Base-by-base conservation (phyloP, 2,329 filamentous ascomycete species). In the Paecilomyces niveus region DNA sequence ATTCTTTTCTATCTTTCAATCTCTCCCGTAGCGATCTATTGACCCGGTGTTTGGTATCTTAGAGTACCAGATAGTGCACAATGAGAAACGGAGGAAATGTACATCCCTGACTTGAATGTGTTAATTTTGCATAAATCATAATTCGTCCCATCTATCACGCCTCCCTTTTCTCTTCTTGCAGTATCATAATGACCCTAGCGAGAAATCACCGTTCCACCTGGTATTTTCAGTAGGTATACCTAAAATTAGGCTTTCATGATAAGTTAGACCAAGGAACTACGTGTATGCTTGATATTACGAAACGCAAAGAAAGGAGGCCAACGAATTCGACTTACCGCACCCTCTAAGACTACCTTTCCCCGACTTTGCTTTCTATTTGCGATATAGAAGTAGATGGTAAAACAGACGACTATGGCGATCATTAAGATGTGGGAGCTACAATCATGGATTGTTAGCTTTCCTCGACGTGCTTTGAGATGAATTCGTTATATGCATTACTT, bases 401-500 rank as follows among this genome's bases (percentile, higher is more conserved):
- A 84, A 3, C 75, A 59, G 0, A 65, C 76, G 13, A 87, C 79
- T 29, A 85, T 75, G 1, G 60, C 74, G 58, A 87, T 81, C 59
- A 86, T 84, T 57, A 85, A 62, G n/a, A 84, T 73, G 63, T 86
- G 83, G 2, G 81, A 84, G n/a, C 81, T 72, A 49, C 32, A 51
- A 33, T 31, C 35, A 54, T 18, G 3, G 15, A 26, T 24, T 24
- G 21, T 55, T 18, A 57, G 26, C 26, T 13, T 52, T 24, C 3
- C 24, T 26, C 50, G 26, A 45, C 3, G 50, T 22, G 2, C n/a
- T n/a, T 31, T 1, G 32, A 26, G n/a, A n/a, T n/a, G 51, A 53
- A 55, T 7, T 26, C 2, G 11, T 11, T 26, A 45, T 51, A 45
- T 33, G 13, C 3, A 33, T 15, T 15, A 50, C 6, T 13, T 9